A percentile compares a stretch with the other conserved stretches of the same genome.
Evolutionary conservation across 805 yeast genomes (phyloP).

Genomic region (Candida pseudoglaebosa): DNA sequence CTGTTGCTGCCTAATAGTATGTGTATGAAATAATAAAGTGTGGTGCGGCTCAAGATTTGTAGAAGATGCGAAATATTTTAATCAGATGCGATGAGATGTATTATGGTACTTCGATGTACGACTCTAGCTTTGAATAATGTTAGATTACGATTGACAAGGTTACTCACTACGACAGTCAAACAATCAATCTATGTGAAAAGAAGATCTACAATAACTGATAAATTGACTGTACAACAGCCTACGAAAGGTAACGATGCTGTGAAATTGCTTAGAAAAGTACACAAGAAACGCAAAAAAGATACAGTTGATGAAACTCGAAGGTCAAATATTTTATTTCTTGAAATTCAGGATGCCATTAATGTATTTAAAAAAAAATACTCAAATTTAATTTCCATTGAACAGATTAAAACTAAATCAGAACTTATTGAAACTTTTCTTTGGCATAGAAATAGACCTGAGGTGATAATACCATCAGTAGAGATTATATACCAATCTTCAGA

Average conservation of each 20-base stretch:
- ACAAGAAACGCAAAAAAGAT: conserved; percentile 27
- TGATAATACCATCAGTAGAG: conserved; percentile 25
- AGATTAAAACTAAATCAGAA: conserved; percentile 17
- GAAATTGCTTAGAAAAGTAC: conserved; percentile 5
- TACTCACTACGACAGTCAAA: neutral
- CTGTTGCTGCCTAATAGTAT: conserved; percentile 9
- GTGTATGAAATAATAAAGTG: conserved; percentile 2
- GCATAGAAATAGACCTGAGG: conserved; percentile 17
- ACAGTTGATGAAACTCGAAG: conserved; percentile 26
- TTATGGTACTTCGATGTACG: neutral
- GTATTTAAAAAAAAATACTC: conserved; percentile 5
- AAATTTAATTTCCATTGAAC: conserved; percentile 10
- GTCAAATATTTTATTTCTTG: conserved; percentile 21
- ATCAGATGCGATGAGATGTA: neutral
- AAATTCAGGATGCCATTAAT: conserved; percentile 20
- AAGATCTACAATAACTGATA: neutral
- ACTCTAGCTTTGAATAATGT: neutral
- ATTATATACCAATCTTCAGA: conserved; percentile 27
- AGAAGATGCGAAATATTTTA: conserved; percentile 1
- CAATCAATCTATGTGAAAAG: neutral
- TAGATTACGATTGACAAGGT: neutral
- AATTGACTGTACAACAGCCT: neutral
- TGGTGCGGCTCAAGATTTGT: conserved; percentile 2
- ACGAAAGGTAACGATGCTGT: neutral
- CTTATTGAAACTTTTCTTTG: conserved; percentile 23